These are phyloP conservation scores for Boletus barrowsii DNA, from an alignment of 768 basidiomycete species.

Conservation along the genomic window DNA sequence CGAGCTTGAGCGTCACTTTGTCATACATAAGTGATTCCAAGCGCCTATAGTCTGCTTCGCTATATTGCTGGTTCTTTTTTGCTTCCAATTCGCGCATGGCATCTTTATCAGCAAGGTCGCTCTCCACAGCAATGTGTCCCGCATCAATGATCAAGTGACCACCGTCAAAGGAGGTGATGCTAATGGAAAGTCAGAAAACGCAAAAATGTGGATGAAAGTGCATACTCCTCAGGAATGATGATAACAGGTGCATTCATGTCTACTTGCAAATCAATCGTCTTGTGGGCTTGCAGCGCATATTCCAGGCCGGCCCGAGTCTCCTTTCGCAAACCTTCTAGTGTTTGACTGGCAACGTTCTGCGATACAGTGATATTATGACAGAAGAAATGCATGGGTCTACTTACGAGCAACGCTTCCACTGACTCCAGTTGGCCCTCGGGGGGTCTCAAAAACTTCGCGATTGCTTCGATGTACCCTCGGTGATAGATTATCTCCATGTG, in stretches of 20 bases:
- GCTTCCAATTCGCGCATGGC: constrained; percentile 72
- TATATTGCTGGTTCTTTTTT: constrained; percentile 83
- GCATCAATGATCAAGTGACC: constrained; percentile 92
- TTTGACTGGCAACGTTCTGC: constrained; percentile 88
- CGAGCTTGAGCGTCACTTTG: constrained; percentile 73
- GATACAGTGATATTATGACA: not conserved
- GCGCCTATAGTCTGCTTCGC: constrained; percentile 79
- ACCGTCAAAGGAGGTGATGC: constrained; percentile 72
- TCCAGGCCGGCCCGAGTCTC: constrained; percentile 94
- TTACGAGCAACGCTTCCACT: constrained; percentile 84
- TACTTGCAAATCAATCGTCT: constrained; percentile 94
- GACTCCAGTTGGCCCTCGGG: constrained; percentile 94
- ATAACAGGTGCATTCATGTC: constrained; percentile 97
- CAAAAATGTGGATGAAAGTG: constrained; percentile 14
- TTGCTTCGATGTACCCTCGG: constrained; percentile 86
- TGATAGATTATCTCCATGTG: constrained; percentile 98
- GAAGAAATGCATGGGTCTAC: constrained; percentile 21
- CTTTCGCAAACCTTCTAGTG: constrained; percentile 87
- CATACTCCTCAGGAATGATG: constrained; percentile 90
- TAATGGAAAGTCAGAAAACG: constrained; percentile 31
- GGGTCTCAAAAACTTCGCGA: constrained; percentile 89
- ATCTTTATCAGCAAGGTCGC: constrained; percentile 82
- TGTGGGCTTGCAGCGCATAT: constrained; percentile 88
- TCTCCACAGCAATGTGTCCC: constrained; percentile 92
- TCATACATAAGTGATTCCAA: constrained; percentile 97